Evolutionary conservation across 805 yeast species (phyloP).

Genomic region (Isabelozyma pseudorhagii): DNA sequence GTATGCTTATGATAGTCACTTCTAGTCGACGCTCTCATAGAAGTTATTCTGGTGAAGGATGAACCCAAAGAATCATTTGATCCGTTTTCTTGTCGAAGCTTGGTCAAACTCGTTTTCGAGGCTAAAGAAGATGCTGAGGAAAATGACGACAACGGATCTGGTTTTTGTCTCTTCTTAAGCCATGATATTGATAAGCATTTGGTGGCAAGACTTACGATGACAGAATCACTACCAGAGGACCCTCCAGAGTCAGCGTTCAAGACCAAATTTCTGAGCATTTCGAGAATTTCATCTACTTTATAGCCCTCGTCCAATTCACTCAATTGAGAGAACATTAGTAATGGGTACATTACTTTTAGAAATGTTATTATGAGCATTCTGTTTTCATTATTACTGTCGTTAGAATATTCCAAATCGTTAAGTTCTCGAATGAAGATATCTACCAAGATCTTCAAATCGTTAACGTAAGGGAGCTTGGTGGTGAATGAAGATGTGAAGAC

Average conservation of each 20-base stretch:
- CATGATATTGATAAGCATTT: constrained; percentile 33
- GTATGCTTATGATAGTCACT: constrained; percentile 36
- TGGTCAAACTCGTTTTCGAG: constrained; percentile 2
- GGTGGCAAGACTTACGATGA: constrained; percentile 28
- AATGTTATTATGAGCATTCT: constrained; percentile 48
- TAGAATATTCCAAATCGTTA: constrained; percentile 57
- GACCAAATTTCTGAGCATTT: constrained; percentile 49
- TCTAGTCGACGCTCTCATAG: constrained; percentile 31
- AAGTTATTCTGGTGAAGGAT: constrained; percentile 28
- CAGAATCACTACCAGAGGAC: constrained; percentile 10
- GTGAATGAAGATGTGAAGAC: constrained; percentile 67
- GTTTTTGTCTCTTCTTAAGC: constrained; percentile 17
- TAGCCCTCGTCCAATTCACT: constrained; percentile 47
- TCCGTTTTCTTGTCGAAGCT: constrained; percentile 1
- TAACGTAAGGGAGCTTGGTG: constrained; percentile 68
- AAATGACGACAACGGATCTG: not conserved
- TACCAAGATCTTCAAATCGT: constrained; percentile 78
- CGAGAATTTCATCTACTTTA: constrained; percentile 51
- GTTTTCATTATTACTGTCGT: constrained; percentile 57
- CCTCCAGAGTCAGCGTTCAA: constrained; percentile 16
- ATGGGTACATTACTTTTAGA: constrained; percentile 69
- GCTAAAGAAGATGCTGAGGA: constrained; percentile 13
- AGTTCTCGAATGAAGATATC: constrained; percentile 83
- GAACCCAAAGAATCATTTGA: constrained; percentile 20
- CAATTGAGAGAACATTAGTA: constrained; percentile 65